A percentile compares a stretch with the other conserved stretches of the same genome.
These are phyloP conservation scores for Agaricus sinodeliciosus DNA, from an alignment of 768 basidiomycete genomes.

Conservation along the genomic window DNA sequence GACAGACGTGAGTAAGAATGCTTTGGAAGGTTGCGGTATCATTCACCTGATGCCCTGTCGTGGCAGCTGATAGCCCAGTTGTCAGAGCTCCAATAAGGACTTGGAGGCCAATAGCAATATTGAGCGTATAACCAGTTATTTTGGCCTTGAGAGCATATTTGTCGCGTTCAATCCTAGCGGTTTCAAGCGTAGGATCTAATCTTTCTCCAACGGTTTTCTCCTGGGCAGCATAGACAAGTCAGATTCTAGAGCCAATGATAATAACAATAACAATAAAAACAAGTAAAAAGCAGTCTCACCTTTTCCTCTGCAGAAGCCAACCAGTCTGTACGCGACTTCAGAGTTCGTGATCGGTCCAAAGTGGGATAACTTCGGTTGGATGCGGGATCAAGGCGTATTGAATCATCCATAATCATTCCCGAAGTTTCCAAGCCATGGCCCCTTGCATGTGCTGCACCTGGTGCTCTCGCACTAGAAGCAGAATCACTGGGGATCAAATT, in stretches of 20 bases:
- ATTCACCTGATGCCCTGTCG: constrained; percentile 34
- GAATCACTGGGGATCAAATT: neutral
- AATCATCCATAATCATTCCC: too few species aligned
- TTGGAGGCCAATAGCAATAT: constrained; percentile 55
- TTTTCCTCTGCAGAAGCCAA: constrained; percentile 26
- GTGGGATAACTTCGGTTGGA: neutral
- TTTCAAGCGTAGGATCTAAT: constrained; percentile 43
- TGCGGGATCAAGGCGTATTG: neutral
- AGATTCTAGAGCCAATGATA: neutral
- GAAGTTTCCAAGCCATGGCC: neutral
- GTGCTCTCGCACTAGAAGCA: neutral
- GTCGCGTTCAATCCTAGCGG: constrained; percentile 39
- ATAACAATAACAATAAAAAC: neutral
- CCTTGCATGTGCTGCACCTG: neutral
- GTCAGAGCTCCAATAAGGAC: constrained; percentile 61
- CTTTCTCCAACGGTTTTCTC: constrained; percentile 43
- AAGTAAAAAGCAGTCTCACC: constrained; percentile 11
- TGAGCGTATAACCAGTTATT: constrained; percentile 29
- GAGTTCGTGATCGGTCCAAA: neutral
- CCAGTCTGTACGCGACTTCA: constrained; percentile 29
- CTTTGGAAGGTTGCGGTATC: neutral
- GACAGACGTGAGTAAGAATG: too few species aligned
- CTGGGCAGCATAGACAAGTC: neutral
- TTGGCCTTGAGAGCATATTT: constrained; percentile 43
- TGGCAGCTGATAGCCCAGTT: constrained; percentile 46